Evolutionary conservation across 2,329 filamentous ascomycete genomes (phyloP).

Genomic region (Phyllosticta capitalensis): DNA sequence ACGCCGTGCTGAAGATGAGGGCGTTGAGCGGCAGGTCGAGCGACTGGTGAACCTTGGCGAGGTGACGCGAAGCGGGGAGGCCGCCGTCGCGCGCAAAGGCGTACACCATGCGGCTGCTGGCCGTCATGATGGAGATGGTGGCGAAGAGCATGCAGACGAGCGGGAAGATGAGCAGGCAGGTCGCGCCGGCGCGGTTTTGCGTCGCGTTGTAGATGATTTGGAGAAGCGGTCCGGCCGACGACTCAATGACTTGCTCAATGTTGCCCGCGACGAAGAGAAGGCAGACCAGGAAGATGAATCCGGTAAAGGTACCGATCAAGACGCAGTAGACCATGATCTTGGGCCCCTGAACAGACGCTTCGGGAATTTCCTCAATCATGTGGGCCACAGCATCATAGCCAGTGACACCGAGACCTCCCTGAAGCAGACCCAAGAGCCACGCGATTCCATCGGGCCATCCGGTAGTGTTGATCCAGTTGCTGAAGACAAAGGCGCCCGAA

Average conservation of each 20-base stretch:
- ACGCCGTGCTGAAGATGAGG: conserved; percentile 48
- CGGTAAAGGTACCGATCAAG: conserved; percentile 52
- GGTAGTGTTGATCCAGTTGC: conserved; percentile 56
- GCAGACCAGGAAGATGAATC: conserved; percentile 52
- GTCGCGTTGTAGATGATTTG: conserved; percentile 57
- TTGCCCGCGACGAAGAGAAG: conserved; percentile 55
- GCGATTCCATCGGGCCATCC: conserved; percentile 61
- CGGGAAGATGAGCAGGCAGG: conserved; percentile 59
- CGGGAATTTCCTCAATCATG: conserved; percentile 53
- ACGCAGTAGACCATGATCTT: conserved; percentile 59
- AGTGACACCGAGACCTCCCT: conserved; percentile 46
- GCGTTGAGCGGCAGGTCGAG: conserved; percentile 59
- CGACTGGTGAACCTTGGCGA: conserved; percentile 51
- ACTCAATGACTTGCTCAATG: conserved; percentile 46
- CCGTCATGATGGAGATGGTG: conserved; percentile 55
- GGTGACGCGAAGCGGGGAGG: conserved; percentile 51
- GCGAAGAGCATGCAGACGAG: conserved; percentile 56
- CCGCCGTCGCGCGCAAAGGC: conserved; percentile 60
- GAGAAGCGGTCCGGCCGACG: conserved; percentile 48
- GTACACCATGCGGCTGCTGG: conserved; percentile 56
- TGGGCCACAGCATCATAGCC: conserved; percentile 46
- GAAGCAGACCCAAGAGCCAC: conserved; percentile 42
- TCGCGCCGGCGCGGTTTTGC: conserved; percentile 49
- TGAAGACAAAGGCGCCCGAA: conserved; percentile 55
- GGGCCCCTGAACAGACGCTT: conserved; percentile 49